Base-by-base conservation (phyloP, 768 basidiomycete genomes). In the Ramaria sp. region DNA sequence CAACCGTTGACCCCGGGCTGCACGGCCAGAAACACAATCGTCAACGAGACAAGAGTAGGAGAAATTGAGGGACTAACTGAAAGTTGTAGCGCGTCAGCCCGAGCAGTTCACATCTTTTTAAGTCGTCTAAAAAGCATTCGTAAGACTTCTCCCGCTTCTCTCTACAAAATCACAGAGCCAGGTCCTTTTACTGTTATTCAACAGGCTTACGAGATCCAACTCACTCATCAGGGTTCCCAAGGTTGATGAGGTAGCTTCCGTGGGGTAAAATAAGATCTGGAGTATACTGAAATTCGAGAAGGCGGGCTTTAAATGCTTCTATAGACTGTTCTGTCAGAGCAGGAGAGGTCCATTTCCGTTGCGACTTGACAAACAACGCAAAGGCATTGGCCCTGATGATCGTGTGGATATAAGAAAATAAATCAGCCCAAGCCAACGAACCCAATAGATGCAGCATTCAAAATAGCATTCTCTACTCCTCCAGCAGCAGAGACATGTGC, bases 1-100 rank as follows among this genome's bases (percentile, higher is more conserved):
- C 88, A 8, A 90, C 84, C 0, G 88, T 87, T 0, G 89, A 92
- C 1, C 90, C 90, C 37, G 90, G 89, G 63, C 88, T 83, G n/a
- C n/a, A n/a, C n/a, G n/a, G n/a, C n/a, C n/a, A n/a, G n/a, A n/a
- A n/a, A n/a, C n/a, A n/a, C n/a, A n/a, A n/a, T n/a, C n/a, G n/a
- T n/a, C n/a, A n/a, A n/a, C n/a, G n/a, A n/a, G n/a, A n/a, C n/a
- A n/a, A n/a, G n/a, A n/a, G n/a, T n/a, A n/a, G n/a, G n/a, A n/a
- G n/a, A n/a, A n/a, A n/a, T n/a, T n/a, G n/a, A n/a, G n/a, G n/a
- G n/a, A n/a, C n/a, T n/a, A n/a, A 90, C 90, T 93, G 90, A 64
- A 92, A 89, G 63, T 93, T 92, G 65, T 88, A 92, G 5, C 84
- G 64, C 52, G 71, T 68, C 18, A 93, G 71, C 0, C 84, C 89